phyloP scores from a whole-genome alignment of 768 basidiomycete genomes.

The Lactarius tabidus region DNA sequence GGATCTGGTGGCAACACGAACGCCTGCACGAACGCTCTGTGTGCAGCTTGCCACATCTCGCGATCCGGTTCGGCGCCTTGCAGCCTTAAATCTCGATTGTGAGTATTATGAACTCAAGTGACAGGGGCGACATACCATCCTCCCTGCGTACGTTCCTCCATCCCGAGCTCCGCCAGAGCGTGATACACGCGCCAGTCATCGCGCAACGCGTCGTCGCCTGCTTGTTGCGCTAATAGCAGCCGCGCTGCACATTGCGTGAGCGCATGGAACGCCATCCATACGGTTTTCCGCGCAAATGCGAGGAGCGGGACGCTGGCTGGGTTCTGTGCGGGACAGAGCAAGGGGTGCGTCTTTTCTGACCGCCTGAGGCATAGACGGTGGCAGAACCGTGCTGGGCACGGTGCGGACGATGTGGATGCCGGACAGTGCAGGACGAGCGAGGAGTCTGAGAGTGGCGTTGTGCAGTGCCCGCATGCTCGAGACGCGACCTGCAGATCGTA shows the following conservation, averaged over 20 bases:
- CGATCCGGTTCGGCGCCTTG: constrained; percentile 53
- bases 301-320: constrained; percentile 61
- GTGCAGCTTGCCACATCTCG: constrained; percentile 62
- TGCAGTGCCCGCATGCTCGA: constrained; percentile 68
- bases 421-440: constrained; percentile 52
- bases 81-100: no score
- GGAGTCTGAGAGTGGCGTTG: constrained; percentile 50
- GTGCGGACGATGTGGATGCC: constrained; percentile 38
- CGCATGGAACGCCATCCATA: constrained; percentile 78
- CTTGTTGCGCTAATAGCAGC: constrained; percentile 52
- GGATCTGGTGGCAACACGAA: constrained; percentile 56
- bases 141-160: constrained; percentile 60
- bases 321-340: constrained; percentile 74
- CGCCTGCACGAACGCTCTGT: constrained; percentile 52
- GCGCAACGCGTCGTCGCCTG: constrained; percentile 40
- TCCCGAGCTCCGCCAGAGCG: constrained; percentile 67
- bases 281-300: constrained; percentile 50
- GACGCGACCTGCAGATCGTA: constrained; percentile 61
- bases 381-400: constrained; percentile 71
- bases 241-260: constrained; percentile 62
- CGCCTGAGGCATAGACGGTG: constrained; percentile 71
- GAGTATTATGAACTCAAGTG: no score
- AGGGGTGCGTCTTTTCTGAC: constrained; percentile 57
- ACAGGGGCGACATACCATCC: constrained; percentile 36
- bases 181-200: constrained; percentile 53